Evolutionary conservation across 2,329 filamentous ascomycete species (phyloP), one percentile per base, ranked within the genome.

Genomic region (Aspergillus neotritici): DNA sequence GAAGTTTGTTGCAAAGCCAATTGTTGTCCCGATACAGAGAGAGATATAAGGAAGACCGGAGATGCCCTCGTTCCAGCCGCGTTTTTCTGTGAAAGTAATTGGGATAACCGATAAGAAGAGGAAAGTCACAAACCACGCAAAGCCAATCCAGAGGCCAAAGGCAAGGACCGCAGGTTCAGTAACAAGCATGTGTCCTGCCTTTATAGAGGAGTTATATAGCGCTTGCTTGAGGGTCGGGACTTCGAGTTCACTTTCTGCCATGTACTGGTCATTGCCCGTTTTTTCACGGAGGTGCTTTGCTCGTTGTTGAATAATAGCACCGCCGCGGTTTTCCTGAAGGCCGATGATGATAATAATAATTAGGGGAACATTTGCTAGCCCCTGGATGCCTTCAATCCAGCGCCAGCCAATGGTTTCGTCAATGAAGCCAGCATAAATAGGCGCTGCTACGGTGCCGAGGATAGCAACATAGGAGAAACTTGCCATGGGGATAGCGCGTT

Each of bases 401-500:
- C 74, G 63, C 74, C 74, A 77, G 41, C 73, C 73, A 15, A 77
- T 62, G 32, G 70, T 61, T 53, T 75, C 63, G 55, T 76, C 72
- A 54, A 77, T 75, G 63, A 76, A 76, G 34, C 74, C 72, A 36
- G 73, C 71, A 54, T 77, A 76, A 52, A 77, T 75, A 31, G 74
- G 74, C 3, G 74, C 74, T 4, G 65, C 71, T 17, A 77, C 73
- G 8, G 74, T 77, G 34, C 74, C 74, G 44, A 75, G 65, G 43
- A 75, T 75, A 48, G 72, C 71, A 33, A 75, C 63, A 59, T 67
- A 75, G 11, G 68, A 65, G 62, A 74, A 75, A 41, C 66, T 64
- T 9, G 72, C 70, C 70, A 75, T 73, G 28, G 71, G 69, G 17
- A 65, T 62, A 33, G 70, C 69, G 35, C 71, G 69, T 44, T 71